phyloP scores from a whole-genome alignment of 257 asterid genomes.

The Anisodus tanguticus region DNA sequence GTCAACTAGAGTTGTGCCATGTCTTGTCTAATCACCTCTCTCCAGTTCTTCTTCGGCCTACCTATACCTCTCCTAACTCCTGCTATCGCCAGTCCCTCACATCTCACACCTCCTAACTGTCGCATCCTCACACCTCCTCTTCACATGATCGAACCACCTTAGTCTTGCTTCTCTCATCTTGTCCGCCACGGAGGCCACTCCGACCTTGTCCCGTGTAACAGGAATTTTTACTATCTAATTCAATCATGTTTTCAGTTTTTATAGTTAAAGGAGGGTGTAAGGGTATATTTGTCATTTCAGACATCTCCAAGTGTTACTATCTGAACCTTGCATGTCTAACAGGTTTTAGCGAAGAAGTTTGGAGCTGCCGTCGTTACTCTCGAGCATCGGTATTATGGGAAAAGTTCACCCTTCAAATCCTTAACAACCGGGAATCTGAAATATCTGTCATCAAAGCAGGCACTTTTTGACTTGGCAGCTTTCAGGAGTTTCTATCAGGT shows the following conservation, averaged over 20 bases:
- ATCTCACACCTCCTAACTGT: no score
- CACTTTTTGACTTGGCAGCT: slow-evolving; percentile 90
- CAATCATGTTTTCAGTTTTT: neutral
- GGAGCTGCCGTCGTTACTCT: slow-evolving; percentile 91
- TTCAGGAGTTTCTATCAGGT: slow-evolving; percentile 95
- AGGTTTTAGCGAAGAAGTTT: slow-evolving; percentile 94
- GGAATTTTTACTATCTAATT: neutral
- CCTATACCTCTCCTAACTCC: no score
- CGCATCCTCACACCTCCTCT: no score
- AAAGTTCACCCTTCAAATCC: slow-evolving; percentile 81
- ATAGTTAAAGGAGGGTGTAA: neutral
- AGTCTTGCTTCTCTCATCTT: no score
- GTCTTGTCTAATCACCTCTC: no score
- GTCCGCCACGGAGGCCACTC: no score
- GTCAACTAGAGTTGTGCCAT: no score
- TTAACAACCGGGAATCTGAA: slow-evolving; percentile 72
- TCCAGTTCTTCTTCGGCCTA: no score
- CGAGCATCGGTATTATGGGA: slow-evolving; percentile 96
- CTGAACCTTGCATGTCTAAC: slow-evolving; percentile 43
- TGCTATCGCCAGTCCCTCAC: no score
- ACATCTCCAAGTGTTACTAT: neutral
- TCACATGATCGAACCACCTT: no score
- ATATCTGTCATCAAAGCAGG: slow-evolving; percentile 94
- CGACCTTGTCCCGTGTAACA: no score
- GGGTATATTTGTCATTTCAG: neutral